Evolutionary conservation across 495 filamentous ascomycete species (phyloP), one percentile per base, ranked within the genome.

Genomic region (Chaetomium tenue): DNA sequence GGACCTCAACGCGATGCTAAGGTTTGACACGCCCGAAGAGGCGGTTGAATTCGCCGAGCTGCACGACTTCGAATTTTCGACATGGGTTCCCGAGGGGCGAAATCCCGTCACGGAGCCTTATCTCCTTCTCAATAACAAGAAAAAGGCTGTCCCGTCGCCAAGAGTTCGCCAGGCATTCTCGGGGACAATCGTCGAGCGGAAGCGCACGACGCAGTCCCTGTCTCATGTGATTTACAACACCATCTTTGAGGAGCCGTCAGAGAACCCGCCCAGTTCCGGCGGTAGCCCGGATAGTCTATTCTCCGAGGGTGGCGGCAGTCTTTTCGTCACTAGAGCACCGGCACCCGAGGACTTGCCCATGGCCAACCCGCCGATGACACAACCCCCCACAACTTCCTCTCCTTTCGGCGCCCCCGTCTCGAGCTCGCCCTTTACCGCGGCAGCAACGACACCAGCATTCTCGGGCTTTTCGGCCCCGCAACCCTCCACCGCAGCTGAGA

Each of bases 21-120:
- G 84, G 50, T 92, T 96, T 58, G 92, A 96, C 71, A 81, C 87
- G 8, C 79, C 86, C 42, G 82, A 88, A 13, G 84, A 96, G 66
- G 88, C 88, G 1, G 74, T 85, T 3, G 76, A 84, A 2, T 96
- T 92, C 68, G 87, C 84, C 52, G 78, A 89, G 74, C 80, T 85
- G 11, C 87, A 92, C 67, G 87, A 85, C 22, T 80, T 96, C 44
- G 71, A 79, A 26, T 83, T 96, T 42, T 66, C 73, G 71, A 78
- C 16, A 72, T 70, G 70, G 52, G 67, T 67, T 6, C 70, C 71
- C 3, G 66, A 73, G 12, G 67, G 69, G 1, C 70, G 67, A 53
- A n/a, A 53, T 7, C 42, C 83, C 18, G 83, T 81, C 51, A 77
- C 77, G 11, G 77, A 78, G 26, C 70, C 76, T 0, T 89, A 86